phyloP scores from a whole-genome alignment of 2,329 filamentous ascomycete species.

The Aureobasidium sp. region DNA sequence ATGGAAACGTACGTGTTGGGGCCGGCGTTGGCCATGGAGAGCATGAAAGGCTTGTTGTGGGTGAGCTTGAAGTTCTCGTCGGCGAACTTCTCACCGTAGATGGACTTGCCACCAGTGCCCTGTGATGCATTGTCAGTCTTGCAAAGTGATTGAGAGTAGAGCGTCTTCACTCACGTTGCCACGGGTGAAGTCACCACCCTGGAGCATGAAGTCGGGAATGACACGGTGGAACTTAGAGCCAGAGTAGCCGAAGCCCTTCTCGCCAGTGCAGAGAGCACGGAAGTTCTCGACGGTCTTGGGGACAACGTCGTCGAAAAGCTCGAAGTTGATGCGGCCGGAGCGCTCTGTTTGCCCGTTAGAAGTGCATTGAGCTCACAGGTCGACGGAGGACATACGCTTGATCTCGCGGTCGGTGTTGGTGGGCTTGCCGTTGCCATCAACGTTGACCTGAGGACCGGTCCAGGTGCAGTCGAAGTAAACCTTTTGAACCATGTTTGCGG shows the following conservation, averaged over 20 bases:
- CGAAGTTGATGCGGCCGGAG: constrained; percentile 76
- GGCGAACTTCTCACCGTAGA: constrained; percentile 95
- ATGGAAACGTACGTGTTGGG: constrained; percentile 68
- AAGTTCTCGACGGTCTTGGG: constrained; percentile 98
- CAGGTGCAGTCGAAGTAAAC: constrained; percentile 57
- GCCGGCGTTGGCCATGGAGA: constrained; percentile 98
- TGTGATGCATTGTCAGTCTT: background rate
- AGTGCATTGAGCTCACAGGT: constrained; percentile 14
- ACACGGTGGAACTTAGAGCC: constrained; percentile 91
- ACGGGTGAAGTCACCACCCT: constrained; percentile 93
- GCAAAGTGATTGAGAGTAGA: background rate
- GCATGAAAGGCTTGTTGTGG: constrained; percentile 85
- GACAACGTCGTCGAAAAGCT: constrained; percentile 76
- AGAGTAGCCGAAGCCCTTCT: constrained; percentile 77
- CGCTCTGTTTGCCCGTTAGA: constrained; percentile 49
- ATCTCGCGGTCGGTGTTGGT: constrained; percentile 37
- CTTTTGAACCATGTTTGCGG: constrained; percentile 68
- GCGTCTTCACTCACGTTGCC: constrained; percentile 66
- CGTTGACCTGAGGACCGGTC: constrained; percentile 64
- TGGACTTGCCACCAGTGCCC: constrained; percentile 91
- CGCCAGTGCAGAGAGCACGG: constrained; percentile 86
- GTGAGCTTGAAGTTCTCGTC: constrained; percentile 93
- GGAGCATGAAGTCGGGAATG: constrained; percentile 98
- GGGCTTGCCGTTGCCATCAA: constrained; percentile 48
- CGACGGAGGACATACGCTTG: constrained; percentile 48